Evolutionary conservation across 2,329 filamentous ascomycete species (phyloP).

Genomic region (Neopestalotiopsis rosae): DNA sequence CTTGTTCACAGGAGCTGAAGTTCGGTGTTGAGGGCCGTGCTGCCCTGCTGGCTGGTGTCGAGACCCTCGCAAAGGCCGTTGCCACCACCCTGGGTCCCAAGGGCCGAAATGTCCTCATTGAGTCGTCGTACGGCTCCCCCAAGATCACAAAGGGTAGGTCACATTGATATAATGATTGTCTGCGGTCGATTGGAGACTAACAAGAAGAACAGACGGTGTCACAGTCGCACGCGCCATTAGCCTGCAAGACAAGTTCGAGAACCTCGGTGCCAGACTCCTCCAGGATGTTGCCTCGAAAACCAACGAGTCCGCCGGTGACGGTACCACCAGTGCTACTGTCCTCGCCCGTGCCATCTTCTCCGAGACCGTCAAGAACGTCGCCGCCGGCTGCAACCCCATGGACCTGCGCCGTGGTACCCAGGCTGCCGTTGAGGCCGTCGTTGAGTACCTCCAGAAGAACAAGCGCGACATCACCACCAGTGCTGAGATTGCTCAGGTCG

Average conservation of each 20-base stretch:
- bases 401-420: constrained; percentile 97
- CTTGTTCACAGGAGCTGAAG: constrained; percentile 79
- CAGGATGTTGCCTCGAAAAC: constrained; percentile 99
- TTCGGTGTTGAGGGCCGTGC: constrained; percentile 96
- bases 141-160: constrained; percentile 97
- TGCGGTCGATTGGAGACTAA: constrained; percentile 11
- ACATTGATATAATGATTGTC: background rate
- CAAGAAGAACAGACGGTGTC: constrained; percentile 72
- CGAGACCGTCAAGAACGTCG: constrained; percentile 99
- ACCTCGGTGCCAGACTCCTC: constrained; percentile 93
- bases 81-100: constrained; percentile 96
- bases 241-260: constrained; percentile 99
- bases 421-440: constrained; percentile 91
- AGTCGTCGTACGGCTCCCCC: constrained; percentile 97
- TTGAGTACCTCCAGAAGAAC: constrained; percentile 92
- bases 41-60: constrained; percentile 88
- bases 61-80: constrained; percentile 95
- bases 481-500: constrained; percentile 96
- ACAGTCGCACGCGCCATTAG: constrained; percentile 88
- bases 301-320: constrained; percentile 98
- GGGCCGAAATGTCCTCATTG: constrained; percentile 97
- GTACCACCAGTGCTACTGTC: constrained; percentile 96
- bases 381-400: constrained; percentile 99
- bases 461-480: constrained; percentile 98
- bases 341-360: constrained; percentile 98